Evolutionary conservation across 495 filamentous ascomycete species (phyloP).

Genomic region (Xylaria nigripes): DNA sequence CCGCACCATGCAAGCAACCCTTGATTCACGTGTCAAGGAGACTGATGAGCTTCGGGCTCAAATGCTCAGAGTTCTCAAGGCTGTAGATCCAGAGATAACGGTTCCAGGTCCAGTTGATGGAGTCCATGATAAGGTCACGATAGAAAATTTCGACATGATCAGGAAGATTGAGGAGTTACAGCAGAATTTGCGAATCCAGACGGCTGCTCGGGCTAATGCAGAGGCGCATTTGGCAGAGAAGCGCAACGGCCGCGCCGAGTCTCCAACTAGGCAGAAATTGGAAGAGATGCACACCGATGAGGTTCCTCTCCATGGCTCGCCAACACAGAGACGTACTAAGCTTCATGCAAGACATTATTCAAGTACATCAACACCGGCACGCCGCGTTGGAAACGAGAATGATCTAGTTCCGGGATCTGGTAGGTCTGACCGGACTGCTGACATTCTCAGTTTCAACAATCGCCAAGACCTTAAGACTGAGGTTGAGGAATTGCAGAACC

Average conservation of each 20-base stretch:
- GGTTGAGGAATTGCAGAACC: constrained; percentile 87
- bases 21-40: constrained; percentile 72
- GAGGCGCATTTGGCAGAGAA: constrained; percentile 78
- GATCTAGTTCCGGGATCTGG: constrained; percentile 59
- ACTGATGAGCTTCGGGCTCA: constrained; percentile 70
- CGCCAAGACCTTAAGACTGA: constrained; percentile 88
- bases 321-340: constrained; percentile 65
- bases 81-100: constrained; percentile 69
- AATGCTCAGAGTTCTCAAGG: constrained; percentile 70
- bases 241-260: constrained; percentile 63
- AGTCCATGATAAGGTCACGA: constrained; percentile 38
- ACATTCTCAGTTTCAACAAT: constrained; percentile 81
- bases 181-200: constrained; percentile 73
- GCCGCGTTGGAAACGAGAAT: constrained; percentile 55
- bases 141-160: constrained; percentile 70
- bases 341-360: constrained; percentile 65
- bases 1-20: constrained; percentile 64
- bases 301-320: constrained; percentile 65
- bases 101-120: constrained; percentile 39
- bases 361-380: constrained; percentile 65
- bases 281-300: constrained; percentile 88
- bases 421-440: constrained; percentile 81
- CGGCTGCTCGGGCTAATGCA: constrained; percentile 73
- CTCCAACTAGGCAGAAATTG: constrained; percentile 58
- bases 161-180: constrained; percentile 82